Conservation (phyloP, 345 rosid species). For the Salix viminalis region DNA sequence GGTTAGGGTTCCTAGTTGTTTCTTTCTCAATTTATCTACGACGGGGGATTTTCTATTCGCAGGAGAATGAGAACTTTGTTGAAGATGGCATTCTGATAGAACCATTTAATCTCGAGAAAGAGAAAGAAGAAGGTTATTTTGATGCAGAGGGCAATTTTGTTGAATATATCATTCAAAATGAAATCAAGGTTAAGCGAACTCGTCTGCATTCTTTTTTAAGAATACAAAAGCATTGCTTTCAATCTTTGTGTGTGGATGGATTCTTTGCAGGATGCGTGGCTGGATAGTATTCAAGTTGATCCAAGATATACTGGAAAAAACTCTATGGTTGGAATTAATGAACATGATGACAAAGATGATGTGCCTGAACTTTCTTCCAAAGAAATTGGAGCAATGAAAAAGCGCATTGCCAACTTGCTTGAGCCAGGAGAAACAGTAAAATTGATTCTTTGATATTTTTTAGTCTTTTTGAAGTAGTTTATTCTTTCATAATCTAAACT, state of each 20-base stretch:
- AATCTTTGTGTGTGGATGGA: constrained; percentile 12
- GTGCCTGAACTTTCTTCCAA: constrained; percentile 59
- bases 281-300: constrained; percentile 68
- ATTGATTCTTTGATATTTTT: background rate
- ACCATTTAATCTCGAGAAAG: constrained; percentile 84
- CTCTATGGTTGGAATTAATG: constrained; percentile 12
- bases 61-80: constrained; percentile 65
- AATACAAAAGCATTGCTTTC: background rate
- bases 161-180: constrained; percentile 72
- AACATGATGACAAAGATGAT: constrained; percentile 28
- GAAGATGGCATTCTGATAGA: constrained; percentile 93
- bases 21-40: background rate
- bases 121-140: constrained; percentile 97
- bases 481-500: background rate
- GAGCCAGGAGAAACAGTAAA: constrained; percentile 91
- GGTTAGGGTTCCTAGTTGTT: background rate
- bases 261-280: constrained; percentile 90
- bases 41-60: constrained; percentile 22
- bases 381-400: constrained; percentile 64
- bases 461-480: background rate
- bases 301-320: constrained; percentile 45
- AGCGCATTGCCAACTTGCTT: constrained; percentile 78
- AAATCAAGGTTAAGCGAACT: constrained; percentile 53
- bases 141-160: constrained; percentile 87
- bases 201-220: background rate